Percentiles rank a stretch among this genome's conserved stretches.
phyloP scores from a whole-genome alignment of 208 protist species.

The Wallacemonas rigidus region DNA sequence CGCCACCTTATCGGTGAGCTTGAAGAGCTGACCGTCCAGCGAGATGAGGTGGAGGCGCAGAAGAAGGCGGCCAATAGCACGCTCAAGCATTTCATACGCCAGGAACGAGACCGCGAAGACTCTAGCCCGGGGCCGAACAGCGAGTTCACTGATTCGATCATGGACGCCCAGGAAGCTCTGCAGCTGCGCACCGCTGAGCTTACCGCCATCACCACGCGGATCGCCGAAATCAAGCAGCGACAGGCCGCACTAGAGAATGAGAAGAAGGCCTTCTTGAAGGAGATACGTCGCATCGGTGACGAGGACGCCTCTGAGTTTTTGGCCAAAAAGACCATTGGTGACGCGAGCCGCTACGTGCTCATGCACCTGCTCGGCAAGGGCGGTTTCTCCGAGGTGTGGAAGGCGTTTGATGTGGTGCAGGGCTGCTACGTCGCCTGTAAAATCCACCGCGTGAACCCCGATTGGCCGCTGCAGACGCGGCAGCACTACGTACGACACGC shows the following conservation, averaged over 20 bases:
- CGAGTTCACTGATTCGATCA: conserved; percentile 35
- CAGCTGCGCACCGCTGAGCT: conserved; percentile 59
- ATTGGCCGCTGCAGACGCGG: conserved; percentile 89
- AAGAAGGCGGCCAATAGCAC: conserved; percentile 59
- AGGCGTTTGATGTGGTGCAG: conserved; percentile 90
- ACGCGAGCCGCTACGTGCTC: conserved; percentile 81
- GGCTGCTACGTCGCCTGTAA: conserved; percentile 94
- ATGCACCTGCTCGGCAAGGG: conserved; percentile 94
- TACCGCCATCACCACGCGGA: conserved; percentile 43
- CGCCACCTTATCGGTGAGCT: conserved; percentile 51
- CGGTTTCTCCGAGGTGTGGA: conserved; percentile 96
- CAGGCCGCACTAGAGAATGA: conserved; percentile 57
- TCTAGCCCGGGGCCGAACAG: conserved; percentile 24
- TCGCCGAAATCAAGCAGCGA: conserved; percentile 39
- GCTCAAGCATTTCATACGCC: conserved; percentile 51
- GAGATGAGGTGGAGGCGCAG: conserved; percentile 53
- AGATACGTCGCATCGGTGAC: conserved; percentile 78
- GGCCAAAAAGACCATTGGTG: conserved; percentile 45
- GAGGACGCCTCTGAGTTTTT: conserved; percentile 79
- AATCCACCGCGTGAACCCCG: conserved; percentile 91
- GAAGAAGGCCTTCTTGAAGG: conserved; percentile 81
- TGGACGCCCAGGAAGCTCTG: conserved; percentile 54
- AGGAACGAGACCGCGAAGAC: conserved; percentile 60
- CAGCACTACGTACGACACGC: conserved; percentile 93
- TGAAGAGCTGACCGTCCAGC: conserved; percentile 35